Evolutionary conservation across 495 filamentous ascomycete species (phyloP).

Genomic region (Lasiosphaeria hispida): DNA sequence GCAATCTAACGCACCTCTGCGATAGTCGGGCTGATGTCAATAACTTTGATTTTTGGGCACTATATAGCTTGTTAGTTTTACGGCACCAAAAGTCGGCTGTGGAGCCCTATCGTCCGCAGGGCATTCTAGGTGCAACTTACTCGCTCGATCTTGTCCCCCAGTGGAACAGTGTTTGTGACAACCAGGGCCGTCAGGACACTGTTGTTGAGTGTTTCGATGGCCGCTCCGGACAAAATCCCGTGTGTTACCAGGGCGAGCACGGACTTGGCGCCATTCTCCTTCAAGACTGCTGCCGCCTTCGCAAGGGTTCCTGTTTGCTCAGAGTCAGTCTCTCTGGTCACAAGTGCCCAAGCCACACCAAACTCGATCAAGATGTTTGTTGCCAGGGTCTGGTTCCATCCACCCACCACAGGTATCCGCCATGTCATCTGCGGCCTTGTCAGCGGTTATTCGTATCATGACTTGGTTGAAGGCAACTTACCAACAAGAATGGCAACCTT

Average conservation of each 20-base stretch:
- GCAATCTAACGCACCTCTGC: slow-evolving; percentile 46
- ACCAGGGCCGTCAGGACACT: slow-evolving; percentile 77
- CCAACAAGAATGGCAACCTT: slow-evolving; percentile 54
- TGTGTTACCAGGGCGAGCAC: slow-evolving; percentile 96
- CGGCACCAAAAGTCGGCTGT: background rate
- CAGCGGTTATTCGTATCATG: background rate
- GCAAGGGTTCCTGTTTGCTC: slow-evolving; percentile 57
- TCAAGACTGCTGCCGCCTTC: slow-evolving; percentile 89
- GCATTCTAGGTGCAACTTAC: slow-evolving; percentile 13
- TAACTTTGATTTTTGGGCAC: slow-evolving; percentile 80
- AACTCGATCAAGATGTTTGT: background rate
- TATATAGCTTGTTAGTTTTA: slow-evolving; percentile 10
- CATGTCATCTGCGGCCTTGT: slow-evolving; percentile 57
- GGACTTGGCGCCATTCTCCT: slow-evolving; percentile 81
- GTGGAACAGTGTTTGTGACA: slow-evolving; percentile 96
- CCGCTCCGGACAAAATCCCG: slow-evolving; percentile 88
- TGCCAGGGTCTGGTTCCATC: no score
- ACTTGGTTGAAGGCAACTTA: slow-evolving; percentile 3
- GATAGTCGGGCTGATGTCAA: slow-evolving; percentile 85
- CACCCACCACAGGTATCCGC: slow-evolving; percentile 83
- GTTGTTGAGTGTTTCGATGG: slow-evolving; percentile 84
- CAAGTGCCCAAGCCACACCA: no score
- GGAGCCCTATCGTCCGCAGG: background rate
- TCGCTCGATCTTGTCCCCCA: slow-evolving; percentile 65
- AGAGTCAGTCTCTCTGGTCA: no score